Conservation (phyloP, 495 filamentous ascomycete species). For the Thozetella sp. region DNA sequence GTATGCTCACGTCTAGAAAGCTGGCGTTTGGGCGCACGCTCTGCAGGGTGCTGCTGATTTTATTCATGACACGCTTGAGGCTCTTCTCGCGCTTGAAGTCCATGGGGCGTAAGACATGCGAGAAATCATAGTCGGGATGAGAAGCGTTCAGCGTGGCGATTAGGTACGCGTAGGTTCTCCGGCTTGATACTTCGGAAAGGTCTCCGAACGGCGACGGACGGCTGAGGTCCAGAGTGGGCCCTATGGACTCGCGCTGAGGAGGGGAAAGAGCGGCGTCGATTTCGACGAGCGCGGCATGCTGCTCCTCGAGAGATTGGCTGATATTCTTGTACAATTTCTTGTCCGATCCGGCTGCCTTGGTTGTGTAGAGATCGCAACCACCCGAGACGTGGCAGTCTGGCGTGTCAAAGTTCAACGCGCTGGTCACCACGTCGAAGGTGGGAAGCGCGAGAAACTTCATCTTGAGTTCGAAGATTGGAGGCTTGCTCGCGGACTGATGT, state of each 20-base stretch:
- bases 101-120: slow-evolving; percentile 79
- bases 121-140: slow-evolving; percentile 98
- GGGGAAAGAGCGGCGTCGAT: slow-evolving; percentile 81
- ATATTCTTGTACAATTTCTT: slow-evolving; percentile 97
- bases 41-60: slow-evolving; percentile 80
- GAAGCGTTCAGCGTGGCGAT: slow-evolving; percentile 98
- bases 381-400: slow-evolving; percentile 86
- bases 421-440: slow-evolving; percentile 84
- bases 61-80: slow-evolving; percentile 76
- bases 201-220: slow-evolving; percentile 89
- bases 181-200: slow-evolving; percentile 81
- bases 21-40: slow-evolving; percentile 68
- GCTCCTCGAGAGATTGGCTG: slow-evolving; percentile 81
- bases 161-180: slow-evolving; percentile 91
- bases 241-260: slow-evolving; percentile 60
- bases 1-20: slow-evolving; percentile 18
- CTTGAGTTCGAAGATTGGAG: neutral
- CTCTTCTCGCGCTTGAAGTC: slow-evolving; percentile 84
- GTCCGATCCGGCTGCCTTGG: slow-evolving; percentile 90
- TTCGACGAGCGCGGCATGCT: slow-evolving; percentile 84
- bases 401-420: slow-evolving; percentile 91
- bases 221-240: slow-evolving; percentile 70
- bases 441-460: slow-evolving; percentile 85
- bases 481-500: too few species aligned
- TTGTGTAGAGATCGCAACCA: slow-evolving; percentile 94